phyloP scores from a whole-genome alignment of 441 rosid genomes.

The Biscutella auriculata region DNA sequence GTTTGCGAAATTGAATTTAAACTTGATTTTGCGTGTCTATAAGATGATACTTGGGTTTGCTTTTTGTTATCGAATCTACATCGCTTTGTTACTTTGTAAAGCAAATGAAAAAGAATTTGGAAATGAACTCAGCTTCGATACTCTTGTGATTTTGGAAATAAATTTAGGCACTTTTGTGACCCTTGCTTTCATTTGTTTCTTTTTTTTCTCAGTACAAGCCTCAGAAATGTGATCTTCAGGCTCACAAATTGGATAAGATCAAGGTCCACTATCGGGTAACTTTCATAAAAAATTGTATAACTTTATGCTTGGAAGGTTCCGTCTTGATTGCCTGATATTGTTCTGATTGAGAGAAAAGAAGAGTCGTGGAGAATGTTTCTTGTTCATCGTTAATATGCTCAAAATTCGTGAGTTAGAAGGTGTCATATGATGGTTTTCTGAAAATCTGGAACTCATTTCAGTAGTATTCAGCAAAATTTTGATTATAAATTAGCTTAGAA shows the following conservation, averaged over 20 bases:
- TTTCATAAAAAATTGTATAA: not conserved
- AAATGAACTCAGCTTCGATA: not conserved
- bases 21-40: not conserved
- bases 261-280: slow-evolving; percentile 84
- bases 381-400: not conserved
- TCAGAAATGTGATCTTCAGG: slow-evolving; percentile 58
- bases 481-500: not conserved
- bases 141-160: not conserved
- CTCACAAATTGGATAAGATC: slow-evolving; percentile 79
- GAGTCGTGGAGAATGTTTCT: not conserved
- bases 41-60: not conserved
- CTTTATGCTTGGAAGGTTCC: not conserved
- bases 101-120: not conserved
- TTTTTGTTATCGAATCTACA: not conserved
- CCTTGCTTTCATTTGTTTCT: not conserved
- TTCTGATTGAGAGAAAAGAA: not conserved
- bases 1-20: not conserved
- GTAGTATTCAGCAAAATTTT: not conserved
- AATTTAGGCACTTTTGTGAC: not conserved
- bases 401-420: not conserved
- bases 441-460: not conserved
- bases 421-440: not conserved
- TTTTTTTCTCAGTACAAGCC: slow-evolving; percentile 59
- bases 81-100: not conserved
- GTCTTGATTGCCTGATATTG: not conserved